Percentiles rank a stretch among this genome's conserved stretches.
These are phyloP conservation scores for Colletotrichum sp. DNA, from an alignment of 2,329 filamentous ascomycete species.

Conservation along the genomic window DNA sequence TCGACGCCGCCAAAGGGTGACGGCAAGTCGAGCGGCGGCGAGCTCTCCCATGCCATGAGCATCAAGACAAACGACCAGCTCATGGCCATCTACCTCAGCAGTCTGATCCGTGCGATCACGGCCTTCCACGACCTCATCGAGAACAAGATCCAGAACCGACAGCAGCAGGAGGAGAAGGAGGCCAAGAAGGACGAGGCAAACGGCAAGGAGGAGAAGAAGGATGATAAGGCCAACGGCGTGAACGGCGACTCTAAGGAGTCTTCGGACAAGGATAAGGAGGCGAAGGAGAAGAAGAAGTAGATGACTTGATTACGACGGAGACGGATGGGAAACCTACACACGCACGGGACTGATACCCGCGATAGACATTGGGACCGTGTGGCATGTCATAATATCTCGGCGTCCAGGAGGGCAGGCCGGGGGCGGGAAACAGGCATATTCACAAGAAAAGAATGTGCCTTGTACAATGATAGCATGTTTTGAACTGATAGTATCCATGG, in stretches of 20 bases:
- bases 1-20: slow-evolving; percentile 81
- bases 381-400: slow-evolving; percentile 22
- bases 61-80: slow-evolving; percentile 99
- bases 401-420: slow-evolving; percentile 14
- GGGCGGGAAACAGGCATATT: slow-evolving; percentile 10
- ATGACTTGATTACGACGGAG: not conserved
- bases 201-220: slow-evolving; percentile 64
- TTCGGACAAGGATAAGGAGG: slow-evolving; percentile 49
- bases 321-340: not conserved
- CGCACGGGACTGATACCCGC: slow-evolving; percentile 17
- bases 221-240: slow-evolving; percentile 43
- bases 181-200: slow-evolving; percentile 77
- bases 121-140: slow-evolving; percentile 99
- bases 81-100: slow-evolving; percentile 97
- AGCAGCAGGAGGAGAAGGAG: slow-evolving; percentile 96
- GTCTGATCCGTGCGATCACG: slow-evolving; percentile 95
- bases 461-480: slow-evolving; percentile 21
- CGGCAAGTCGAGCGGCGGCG: slow-evolving; percentile 70
- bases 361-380: slow-evolving; percentile 17
- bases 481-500: not conserved
- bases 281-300: slow-evolving; percentile 59
- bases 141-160: slow-evolving; percentile 99
- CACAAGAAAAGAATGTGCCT: slow-evolving; percentile 15
- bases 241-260: slow-evolving; percentile 54
- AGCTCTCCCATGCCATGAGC: slow-evolving; percentile 95